Evolutionary conservation across 129 eudicot genomes (phyloP), one percentile per base, ranked within the genome.

Genomic region (Tagetes erecta): DNA sequence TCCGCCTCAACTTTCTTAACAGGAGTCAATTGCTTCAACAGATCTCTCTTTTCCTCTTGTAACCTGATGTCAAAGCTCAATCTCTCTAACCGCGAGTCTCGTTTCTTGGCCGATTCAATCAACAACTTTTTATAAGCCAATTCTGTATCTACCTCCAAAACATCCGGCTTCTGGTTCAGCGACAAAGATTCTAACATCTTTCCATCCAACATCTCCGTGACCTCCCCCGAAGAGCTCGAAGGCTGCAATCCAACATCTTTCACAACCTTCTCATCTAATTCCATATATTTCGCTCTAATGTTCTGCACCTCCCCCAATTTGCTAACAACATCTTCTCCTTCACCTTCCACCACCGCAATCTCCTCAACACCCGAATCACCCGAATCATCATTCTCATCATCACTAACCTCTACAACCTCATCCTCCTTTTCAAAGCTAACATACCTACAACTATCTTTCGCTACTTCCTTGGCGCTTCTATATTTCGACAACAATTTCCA

Each of bases 291-390:
- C 0, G 73, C 86, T 71, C 67, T 38, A 30, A 74, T 73, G 70
- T 74, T 66, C 63, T 49, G 79, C 49, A 81, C n/a, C 68, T 79
- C 83, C 40, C 67, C 67, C 46, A 75, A 47, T 46, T 70, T 80
- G 11, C 73, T 76, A 8, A 71, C 31, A 8, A 44, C 8, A 10
- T 38, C 78, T 64, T 81, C 73, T 46, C 4, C 64, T 39, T 49
- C 76, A 39, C n/a, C 59, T 35, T 69, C 87, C 78, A 66, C 73
- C 20, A 84, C 66, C 6, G 80, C 87, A 77, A 83, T 75, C 38
- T 79, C 86, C 76, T 82, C 84, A 31, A 79, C 72, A 76, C 83
- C 79, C 0, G 85, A 85, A 50, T 58, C 83, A 12, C 51, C 79
- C 1, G 44, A 71, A 53, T 6, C 73, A 56, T 68, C 78, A 42